Percentiles rank a stretch among this genome's conserved stretches.
Conservation (phyloP, 164 flowering plant genomes). For the Stephania cephalantha region DNA sequence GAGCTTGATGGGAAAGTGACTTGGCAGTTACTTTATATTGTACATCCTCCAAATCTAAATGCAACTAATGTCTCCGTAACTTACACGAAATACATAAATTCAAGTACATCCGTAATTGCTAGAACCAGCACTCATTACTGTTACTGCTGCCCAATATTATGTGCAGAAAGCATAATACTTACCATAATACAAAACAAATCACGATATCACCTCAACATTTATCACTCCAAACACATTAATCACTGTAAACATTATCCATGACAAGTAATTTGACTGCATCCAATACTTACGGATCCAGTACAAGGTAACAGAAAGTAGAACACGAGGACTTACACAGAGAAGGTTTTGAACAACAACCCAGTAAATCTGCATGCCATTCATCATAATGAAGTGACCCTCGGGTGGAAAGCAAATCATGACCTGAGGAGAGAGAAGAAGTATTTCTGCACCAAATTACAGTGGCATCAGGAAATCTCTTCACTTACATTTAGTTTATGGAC, state of each 20-base stretch:
- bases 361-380: slow-evolving; percentile 92
- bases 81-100: background rate
- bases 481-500: background rate
- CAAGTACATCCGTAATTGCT: background rate
- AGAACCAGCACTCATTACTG: background rate
- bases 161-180: background rate
- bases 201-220: background rate
- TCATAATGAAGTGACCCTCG: slow-evolving; percentile 48
- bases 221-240: background rate
- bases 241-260: background rate
- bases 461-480: background rate
- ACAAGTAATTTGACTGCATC: background rate
- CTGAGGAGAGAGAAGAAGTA: slow-evolving; percentile 59
- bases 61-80: background rate
- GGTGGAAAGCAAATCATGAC: slow-evolving; percentile 51
- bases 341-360: slow-evolving; percentile 93
- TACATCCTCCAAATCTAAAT: background rate
- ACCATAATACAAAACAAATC: background rate
- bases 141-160: background rate
- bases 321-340: slow-evolving; percentile 51
- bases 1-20: background rate
- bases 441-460: slow-evolving; percentile 38
- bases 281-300: background rate
- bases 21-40: background rate
- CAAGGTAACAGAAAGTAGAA: background rate